Evolutionary conservation across 768 basidiomycete species (phyloP).

Genomic region (Suillus cothurnatus): DNA sequence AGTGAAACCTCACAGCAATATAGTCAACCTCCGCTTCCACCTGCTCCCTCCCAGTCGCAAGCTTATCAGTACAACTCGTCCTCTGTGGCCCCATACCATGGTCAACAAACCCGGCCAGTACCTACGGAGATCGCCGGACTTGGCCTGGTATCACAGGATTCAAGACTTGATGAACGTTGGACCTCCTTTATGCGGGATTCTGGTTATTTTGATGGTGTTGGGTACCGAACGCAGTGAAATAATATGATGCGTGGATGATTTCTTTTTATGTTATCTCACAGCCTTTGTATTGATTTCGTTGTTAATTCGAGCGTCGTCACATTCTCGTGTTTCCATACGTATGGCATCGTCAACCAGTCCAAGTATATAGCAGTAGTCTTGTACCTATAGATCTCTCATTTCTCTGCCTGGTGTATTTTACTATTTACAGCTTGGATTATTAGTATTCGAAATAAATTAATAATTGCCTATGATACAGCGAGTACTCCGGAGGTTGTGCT

Average conservation of each 20-base stretch:
- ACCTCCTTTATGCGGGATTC: slow-evolving; percentile 63
- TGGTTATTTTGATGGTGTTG: slow-evolving; percentile 43
- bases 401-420: background rate
- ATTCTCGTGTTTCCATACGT: background rate
- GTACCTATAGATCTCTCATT: background rate
- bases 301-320: background rate
- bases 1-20: slow-evolving; percentile 11
- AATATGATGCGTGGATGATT: background rate
- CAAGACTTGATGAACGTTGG: slow-evolving; percentile 60
- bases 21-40: slow-evolving; percentile 14
- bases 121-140: slow-evolving; percentile 56
- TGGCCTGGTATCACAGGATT: slow-evolving; percentile 59
- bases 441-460: background rate
- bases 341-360: background rate
- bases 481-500: no score
- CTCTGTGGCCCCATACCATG: slow-evolving; percentile 6
- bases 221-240: slow-evolving; percentile 27
- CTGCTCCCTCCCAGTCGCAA: slow-evolving; percentile 11
- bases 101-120: slow-evolving; percentile 25
- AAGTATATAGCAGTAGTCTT: background rate
- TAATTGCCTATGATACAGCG: background rate
- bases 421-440: background rate
- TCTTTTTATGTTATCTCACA: background rate
- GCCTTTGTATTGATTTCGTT: background rate
- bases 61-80: slow-evolving; percentile 25